Evolutionary conservation across 495 filamentous ascomycete genomes (phyloP).

Genomic region (Xylaria acuta): DNA sequence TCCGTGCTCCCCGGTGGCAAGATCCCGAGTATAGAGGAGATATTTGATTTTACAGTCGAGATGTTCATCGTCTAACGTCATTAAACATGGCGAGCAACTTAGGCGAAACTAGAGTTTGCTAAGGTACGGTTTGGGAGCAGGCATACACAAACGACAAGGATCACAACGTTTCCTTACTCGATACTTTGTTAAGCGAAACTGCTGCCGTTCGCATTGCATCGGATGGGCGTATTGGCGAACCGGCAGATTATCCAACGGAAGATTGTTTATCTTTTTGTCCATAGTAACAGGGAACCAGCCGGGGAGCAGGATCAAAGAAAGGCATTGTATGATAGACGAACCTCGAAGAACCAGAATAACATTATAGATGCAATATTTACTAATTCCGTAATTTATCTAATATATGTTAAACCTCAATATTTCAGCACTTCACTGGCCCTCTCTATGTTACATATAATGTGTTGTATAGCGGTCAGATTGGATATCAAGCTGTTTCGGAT

Average conservation of each 20-base stretch:
- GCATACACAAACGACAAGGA: neutral
- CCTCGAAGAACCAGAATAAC: slow-evolving; percentile 21
- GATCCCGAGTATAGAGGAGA: slow-evolving; percentile 49
- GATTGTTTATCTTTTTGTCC: slow-evolving; percentile 20
- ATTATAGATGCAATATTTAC: slow-evolving; percentile 31
- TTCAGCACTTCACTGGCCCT: neutral
- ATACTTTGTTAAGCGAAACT: slow-evolving; percentile 28
- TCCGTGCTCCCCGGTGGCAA: slow-evolving; percentile 37
- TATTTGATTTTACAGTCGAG: slow-evolving; percentile 55
- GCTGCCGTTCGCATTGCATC: slow-evolving; percentile 22
- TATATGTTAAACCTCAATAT: neutral
- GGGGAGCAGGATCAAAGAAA: neutral
- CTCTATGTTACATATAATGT: neutral
- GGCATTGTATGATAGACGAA: slow-evolving; percentile 3
- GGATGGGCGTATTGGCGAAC: slow-evolving; percentile 26
- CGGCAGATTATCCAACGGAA: slow-evolving; percentile 19
- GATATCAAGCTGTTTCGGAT: neutral
- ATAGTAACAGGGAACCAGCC: neutral
- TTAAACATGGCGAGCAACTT: slow-evolving; percentile 2
- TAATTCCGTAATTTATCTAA: neutral
- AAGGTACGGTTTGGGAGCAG: slow-evolving; percentile 1
- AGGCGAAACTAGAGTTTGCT: slow-evolving; percentile 8
- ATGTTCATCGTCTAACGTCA: slow-evolving; percentile 44
- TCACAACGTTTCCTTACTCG: neutral
- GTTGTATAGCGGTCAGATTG: neutral